Base-by-base conservation (phyloP, 345 rosid species). In the Corchorus capsularis region DNA sequence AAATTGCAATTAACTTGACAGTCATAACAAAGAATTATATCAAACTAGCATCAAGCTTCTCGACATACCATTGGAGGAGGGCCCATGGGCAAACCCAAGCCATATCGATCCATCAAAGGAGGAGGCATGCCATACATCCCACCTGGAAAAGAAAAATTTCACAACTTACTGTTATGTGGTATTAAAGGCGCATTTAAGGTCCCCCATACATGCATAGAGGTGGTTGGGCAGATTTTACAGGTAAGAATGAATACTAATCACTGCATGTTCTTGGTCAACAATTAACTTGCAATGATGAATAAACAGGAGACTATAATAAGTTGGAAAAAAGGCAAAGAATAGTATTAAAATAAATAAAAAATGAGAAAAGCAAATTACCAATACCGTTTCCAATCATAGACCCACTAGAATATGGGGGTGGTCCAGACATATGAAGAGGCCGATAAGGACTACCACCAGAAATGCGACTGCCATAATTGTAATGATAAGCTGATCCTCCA, bases 401-500 rank as follows among this genome's bases (percentile, higher is more conserved):
- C 50, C 93, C 97, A 55, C 96, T 78, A 77, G 95, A 85, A 84
- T 91, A 94, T 8, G 98, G 96, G 41, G 93, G 86, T 52, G 97
- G 97, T 71, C 88, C 96, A 79, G 99, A 74, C 81, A 92, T 80
- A 82, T 90, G 97, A 65, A 94, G 57, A 0, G 97, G 96, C 82
- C 95, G 83, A 81, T 87, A 96, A 73, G 97, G 98, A 85, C 92
- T 87, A 69, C 97, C 97, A 8, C 88, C 86, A 78, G 97, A 88
- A 50, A 96, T 77, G 47, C 97, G 93, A 78, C 75, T 81, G 16
- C 85, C 87, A 75, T 96, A 96, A 79, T 85, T 89, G 83, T 92
- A 93, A 76, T 89, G 97, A 85, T 94, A 96, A 69, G 98, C 93
- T 43, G 98, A 92, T 20, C 97, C 93, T 76, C 98, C 99, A 53